These are phyloP conservation scores for Globisporangium middletonii DNA, from an alignment of 352 stramenopile species.

Conservation along the genomic window DNA sequence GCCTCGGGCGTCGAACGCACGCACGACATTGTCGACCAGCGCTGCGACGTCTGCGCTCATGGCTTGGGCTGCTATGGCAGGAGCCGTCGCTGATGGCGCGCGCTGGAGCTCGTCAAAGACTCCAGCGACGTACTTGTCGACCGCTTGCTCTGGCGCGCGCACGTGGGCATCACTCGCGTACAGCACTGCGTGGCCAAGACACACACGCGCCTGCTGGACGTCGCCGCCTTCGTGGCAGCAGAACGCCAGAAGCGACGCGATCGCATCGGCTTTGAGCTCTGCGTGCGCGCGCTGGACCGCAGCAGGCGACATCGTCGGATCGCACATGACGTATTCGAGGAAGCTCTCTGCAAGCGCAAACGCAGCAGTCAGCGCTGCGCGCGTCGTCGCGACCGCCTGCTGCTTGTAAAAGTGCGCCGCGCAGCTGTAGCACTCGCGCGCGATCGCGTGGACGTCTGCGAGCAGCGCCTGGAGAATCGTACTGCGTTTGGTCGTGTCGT, in stretches of 20 bases:
- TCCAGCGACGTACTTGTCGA: conserved; percentile 48
- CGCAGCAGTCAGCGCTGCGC: conserved; percentile 29
- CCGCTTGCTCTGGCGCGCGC: conserved; percentile 17
- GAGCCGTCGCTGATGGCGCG: background rate
- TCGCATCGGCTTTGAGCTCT: conserved; percentile 50
- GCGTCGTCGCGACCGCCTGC: conserved; percentile 30
- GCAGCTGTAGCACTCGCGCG: conserved; percentile 55
- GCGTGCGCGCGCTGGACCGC: conserved; percentile 32
- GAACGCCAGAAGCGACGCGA: conserved; percentile 51
- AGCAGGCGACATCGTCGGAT: conserved; percentile 14
- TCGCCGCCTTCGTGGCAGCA: conserved; percentile 41
- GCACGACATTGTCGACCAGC: conserved; percentile 31
- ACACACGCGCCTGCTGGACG: conserved; percentile 23
- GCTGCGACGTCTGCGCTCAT: conserved; percentile 18
- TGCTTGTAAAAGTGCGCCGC: conserved; percentile 45
- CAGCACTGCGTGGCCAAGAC: conserved; percentile 41
- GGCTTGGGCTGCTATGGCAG: background rate
- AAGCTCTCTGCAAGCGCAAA: conserved; percentile 53
- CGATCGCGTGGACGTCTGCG: conserved; percentile 51
- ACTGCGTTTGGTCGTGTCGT: conserved; percentile 9
- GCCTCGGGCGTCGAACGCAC: conserved; percentile 30
- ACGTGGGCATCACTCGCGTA: conserved; percentile 32
- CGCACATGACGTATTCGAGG: conserved; percentile 62
- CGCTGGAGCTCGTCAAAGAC: conserved; percentile 33
- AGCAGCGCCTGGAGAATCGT: conserved; percentile 32